A percentile compares a stretch with the other conserved stretches of the same genome.
phyloP scores from a whole-genome alignment of 2,329 filamentous ascomycete species.

The Diplocarpon rosae region DNA sequence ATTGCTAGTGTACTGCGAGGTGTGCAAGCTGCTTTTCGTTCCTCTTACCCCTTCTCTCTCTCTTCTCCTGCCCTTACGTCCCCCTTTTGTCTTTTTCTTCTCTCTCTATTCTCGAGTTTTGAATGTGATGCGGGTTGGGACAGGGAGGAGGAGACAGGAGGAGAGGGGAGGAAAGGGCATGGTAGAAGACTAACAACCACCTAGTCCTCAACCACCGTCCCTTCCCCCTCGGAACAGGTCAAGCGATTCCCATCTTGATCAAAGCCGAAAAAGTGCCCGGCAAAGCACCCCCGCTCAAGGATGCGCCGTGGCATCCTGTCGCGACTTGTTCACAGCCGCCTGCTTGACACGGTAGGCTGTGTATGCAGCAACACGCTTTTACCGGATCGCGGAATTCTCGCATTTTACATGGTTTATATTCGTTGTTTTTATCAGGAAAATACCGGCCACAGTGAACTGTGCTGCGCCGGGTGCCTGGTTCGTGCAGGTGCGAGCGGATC shows the following conservation, averaged over 20 bases:
- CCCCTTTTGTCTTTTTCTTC: not conserved
- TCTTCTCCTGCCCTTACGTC: no score
- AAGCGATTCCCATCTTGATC: constrained; percentile 57
- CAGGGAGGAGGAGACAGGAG: no score
- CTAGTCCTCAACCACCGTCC: constrained; percentile 46
- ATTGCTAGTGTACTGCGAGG: constrained; percentile 39
- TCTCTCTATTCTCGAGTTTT: no score
- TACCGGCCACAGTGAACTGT: constrained; percentile 8
- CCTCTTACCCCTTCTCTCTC: no score
- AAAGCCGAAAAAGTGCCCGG: constrained; percentile 37
- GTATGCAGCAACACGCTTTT: not conserved
- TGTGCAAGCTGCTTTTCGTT: constrained; percentile 6
- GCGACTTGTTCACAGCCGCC: constrained; percentile 36
- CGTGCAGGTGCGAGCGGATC: constrained; percentile 15
- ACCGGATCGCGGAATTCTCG: no score
- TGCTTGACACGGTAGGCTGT: not conserved
- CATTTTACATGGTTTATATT: no score
- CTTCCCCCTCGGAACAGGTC: constrained; percentile 54
- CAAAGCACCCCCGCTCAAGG: constrained; percentile 5
- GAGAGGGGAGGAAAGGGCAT: no score
- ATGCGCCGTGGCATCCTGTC: constrained; percentile 28
- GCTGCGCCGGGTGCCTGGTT: constrained; percentile 15
- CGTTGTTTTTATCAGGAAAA: not conserved
- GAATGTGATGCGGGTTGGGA: no score
- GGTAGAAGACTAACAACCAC: not conserved